A percentile compares a stretch with the other conserved stretches of the same genome.
phyloP scores from a whole-genome alignment of 176 grass and related monocot genomes.

The Neostapfia colusana region DNA sequence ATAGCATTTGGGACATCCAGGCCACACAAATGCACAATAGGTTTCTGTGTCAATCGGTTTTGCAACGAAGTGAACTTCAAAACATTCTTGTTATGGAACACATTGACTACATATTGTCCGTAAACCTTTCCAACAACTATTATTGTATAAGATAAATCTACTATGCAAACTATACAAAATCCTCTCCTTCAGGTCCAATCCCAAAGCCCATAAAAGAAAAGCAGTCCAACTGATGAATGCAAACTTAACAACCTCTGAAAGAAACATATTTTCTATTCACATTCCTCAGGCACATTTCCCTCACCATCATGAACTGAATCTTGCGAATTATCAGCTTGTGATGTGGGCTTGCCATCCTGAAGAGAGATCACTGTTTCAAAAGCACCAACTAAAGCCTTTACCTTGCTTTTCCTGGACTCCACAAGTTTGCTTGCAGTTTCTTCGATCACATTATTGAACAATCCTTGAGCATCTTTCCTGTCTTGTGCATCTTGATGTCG shows the following conservation, averaged over 20 bases:
- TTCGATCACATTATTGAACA: slow-evolving; percentile 99
- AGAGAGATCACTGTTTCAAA: slow-evolving; percentile 97
- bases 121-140: slow-evolving; percentile 21
- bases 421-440: slow-evolving; percentile 92
- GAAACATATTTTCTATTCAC: slow-evolving; percentile 16
- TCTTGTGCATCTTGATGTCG: slow-evolving; percentile 70
- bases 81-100: background rate
- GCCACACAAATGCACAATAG: slow-evolving; percentile 25
- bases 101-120: slow-evolving; percentile 23
- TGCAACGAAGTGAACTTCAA: slow-evolving; percentile 27
- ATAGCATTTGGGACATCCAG: slow-evolving; percentile 25
- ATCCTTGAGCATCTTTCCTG: slow-evolving; percentile 76
- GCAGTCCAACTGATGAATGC: background rate
- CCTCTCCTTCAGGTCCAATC: background rate
- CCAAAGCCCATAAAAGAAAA: background rate
- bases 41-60: slow-evolving; percentile 22
- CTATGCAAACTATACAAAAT: slow-evolving; percentile 35
- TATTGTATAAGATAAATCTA: slow-evolving; percentile 6
- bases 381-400: slow-evolving; percentile 91
- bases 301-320: slow-evolving; percentile 31
- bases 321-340: slow-evolving; percentile 40
- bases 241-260: slow-evolving; percentile 15
- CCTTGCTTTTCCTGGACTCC: slow-evolving; percentile 92
- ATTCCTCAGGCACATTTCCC: slow-evolving; percentile 17
- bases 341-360: slow-evolving; percentile 70